phyloP scores from a whole-genome alignment of 2,329 filamentous ascomycete genomes.

The Cordyceps fumosorosea region DNA sequence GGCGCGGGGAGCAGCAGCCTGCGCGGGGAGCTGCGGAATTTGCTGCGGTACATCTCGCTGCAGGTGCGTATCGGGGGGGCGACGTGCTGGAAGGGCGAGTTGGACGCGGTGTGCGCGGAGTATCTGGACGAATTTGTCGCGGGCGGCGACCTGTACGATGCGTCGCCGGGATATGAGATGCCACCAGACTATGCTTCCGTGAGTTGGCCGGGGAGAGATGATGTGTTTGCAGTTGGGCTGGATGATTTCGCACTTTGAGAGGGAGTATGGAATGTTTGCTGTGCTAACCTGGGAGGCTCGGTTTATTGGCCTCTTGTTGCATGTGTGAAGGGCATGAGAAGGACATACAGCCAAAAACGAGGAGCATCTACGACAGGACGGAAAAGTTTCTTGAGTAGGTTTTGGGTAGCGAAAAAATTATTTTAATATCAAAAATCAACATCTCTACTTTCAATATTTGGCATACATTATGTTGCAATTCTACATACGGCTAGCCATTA shows the following conservation, averaged over 20 bases:
- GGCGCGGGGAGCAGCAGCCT: slow-evolving; percentile 7
- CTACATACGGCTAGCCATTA: no score
- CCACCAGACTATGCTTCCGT: background rate
- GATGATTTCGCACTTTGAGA: background rate
- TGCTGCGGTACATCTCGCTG: slow-evolving; percentile 18
- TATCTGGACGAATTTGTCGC: background rate
- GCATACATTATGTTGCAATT: no score
- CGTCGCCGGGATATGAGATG: background rate
- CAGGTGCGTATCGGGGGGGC: slow-evolving; percentile 16
- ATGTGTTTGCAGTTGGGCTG: background rate
- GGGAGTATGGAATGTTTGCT: background rate
- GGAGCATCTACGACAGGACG: no score
- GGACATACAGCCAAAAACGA: no score
- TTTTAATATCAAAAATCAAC: no score
- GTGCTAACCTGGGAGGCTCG: background rate
- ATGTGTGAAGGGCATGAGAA: no score
- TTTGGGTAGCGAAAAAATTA: no score
- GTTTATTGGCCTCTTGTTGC: background rate
- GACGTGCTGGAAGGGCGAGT: background rate
- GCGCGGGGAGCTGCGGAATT: slow-evolving; percentile 16
- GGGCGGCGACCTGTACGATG: background rate
- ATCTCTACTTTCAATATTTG: no score
- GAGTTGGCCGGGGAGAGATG: background rate
- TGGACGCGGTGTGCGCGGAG: background rate
- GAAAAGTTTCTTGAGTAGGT: no score